Conservation (phyloP, 768 basidiomycete species). For the Xanthoconium stramineum region DNA sequence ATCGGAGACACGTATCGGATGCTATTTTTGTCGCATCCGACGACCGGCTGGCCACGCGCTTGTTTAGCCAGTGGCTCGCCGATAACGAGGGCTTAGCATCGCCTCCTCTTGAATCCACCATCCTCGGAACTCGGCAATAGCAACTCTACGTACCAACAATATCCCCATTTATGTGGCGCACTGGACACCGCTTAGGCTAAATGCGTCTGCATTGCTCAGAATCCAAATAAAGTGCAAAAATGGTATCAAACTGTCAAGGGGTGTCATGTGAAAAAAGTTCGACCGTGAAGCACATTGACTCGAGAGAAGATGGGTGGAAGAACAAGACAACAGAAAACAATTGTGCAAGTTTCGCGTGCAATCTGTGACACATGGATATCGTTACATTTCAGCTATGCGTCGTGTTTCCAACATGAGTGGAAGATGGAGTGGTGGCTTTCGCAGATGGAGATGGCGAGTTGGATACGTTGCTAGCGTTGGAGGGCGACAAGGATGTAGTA, state of each 20-base stretch:
- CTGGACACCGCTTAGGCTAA: background rate
- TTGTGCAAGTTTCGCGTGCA: background rate
- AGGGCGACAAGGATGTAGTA: background rate
- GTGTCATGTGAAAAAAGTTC: background rate
- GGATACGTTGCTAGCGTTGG: background rate
- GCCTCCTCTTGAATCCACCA: background rate
- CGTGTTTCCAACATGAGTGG: constrained; percentile 2
- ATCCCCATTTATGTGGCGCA: background rate
- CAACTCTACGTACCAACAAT: too few relatives aligned
- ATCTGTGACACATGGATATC: background rate
- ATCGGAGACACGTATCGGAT: background rate
- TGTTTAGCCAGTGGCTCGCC: too few relatives aligned
- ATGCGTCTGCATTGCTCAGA: background rate
- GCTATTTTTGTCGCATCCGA: constrained; percentile 1
- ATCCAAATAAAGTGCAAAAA: background rate
- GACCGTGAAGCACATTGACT: background rate
- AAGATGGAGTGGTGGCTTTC: background rate
- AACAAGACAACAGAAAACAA: background rate
- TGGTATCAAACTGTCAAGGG: constrained; percentile 3
- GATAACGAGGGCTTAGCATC: background rate
- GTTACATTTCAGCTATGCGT: background rate
- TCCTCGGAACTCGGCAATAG: background rate
- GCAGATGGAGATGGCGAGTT: background rate
- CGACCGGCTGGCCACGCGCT: background rate
- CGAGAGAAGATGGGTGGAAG: background rate